Base-by-base conservation (phyloP, 2,329 filamentous ascomycete species). In the Penicillium brevicompactum region DNA sequence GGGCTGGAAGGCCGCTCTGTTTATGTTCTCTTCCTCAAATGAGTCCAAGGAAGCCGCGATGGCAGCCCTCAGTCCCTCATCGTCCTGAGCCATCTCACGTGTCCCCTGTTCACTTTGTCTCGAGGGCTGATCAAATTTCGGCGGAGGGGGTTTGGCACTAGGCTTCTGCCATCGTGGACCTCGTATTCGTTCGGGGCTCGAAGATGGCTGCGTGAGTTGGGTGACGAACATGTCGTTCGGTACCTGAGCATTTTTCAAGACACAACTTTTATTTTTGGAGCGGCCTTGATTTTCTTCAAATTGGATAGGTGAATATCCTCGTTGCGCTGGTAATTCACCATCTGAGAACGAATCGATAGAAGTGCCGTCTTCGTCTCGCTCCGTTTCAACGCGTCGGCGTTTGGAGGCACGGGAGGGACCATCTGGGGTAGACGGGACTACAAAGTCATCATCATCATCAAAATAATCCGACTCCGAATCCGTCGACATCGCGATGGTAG, bases 161-260 rank as follows among this genome's bases (percentile, higher is more conserved):
- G 76, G 74, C 56, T 78, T 80, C 57, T 74, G 79, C 76, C 80
- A 83, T 53, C 80, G 75, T 10, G 80, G 76, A 1, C 80, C 79
- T 59, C 80, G 75, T 51, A 82, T 79, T 56, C 75, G 70, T 48
- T 80, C 81, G 2, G 81, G 81, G 56, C 79, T 81, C 1, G 80
- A 82, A 50, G 70, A 69, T 38, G 77, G 75, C 49, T 78, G 76
- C 4, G 78, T 79, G 43, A 79, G 69, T 58, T 80, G 78, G 0
- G 77, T 80, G 16, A 80, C 77, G 53, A 79, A 80, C 4, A 75
- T 74, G 49, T 79, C 73, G 32, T 76, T 71, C 49, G 73, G 75
- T 4, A 69, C 53, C n/a, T 69, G 72, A 13, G 59, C 69, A 46
- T 70, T 68, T 53, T 74, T 77, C 5, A 77, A 72, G 4, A 76